Evolutionary conservation across 345 rosid genomes (phyloP).

Genomic region (Pistacia vera): DNA sequence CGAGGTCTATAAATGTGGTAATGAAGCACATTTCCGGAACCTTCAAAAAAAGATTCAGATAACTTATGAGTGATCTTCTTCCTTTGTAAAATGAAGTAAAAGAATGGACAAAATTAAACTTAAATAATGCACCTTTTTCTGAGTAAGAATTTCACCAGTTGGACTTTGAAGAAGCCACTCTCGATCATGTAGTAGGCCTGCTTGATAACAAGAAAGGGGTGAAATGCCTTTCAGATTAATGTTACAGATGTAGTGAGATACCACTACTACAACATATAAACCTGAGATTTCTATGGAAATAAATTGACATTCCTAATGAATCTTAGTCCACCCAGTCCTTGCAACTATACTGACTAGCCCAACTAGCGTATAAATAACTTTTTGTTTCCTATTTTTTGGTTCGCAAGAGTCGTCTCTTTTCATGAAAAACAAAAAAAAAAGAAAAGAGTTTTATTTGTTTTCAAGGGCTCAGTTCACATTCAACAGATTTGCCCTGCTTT

Average conservation of each 20-base stretch:
- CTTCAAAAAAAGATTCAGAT: slow-evolving; percentile 44
- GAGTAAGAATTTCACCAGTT: slow-evolving; percentile 82
- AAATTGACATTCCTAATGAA: not conserved
- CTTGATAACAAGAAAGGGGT: slow-evolving; percentile 17
- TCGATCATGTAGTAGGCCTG: slow-evolving; percentile 85
- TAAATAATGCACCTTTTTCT: slow-evolving; percentile 65
- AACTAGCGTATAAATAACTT: no score
- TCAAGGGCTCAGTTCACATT: not conserved
- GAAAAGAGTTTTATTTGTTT: not conserved
- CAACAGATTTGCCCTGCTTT: not conserved
- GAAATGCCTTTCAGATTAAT: not conserved
- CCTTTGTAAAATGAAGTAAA: not conserved
- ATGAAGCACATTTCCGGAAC: slow-evolving; percentile 88
- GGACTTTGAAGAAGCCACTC: slow-evolving; percentile 86
- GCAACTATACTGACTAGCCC: no score
- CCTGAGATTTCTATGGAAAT: not conserved
- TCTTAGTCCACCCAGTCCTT: no score
- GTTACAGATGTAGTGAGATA: not conserved
- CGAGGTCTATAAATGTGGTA: slow-evolving; percentile 66
- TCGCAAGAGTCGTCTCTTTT: not conserved
- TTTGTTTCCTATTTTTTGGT: not conserved
- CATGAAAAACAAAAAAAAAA: not conserved
- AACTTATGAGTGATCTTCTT: not conserved
- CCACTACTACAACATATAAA: not conserved
- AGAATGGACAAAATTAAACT: no score